Percentiles rank a stretch among this genome's conserved stretches.
phyloP scores from a whole-genome alignment of 2,329 filamentous ascomycete genomes.

The Microsporum ferrugineum region DNA sequence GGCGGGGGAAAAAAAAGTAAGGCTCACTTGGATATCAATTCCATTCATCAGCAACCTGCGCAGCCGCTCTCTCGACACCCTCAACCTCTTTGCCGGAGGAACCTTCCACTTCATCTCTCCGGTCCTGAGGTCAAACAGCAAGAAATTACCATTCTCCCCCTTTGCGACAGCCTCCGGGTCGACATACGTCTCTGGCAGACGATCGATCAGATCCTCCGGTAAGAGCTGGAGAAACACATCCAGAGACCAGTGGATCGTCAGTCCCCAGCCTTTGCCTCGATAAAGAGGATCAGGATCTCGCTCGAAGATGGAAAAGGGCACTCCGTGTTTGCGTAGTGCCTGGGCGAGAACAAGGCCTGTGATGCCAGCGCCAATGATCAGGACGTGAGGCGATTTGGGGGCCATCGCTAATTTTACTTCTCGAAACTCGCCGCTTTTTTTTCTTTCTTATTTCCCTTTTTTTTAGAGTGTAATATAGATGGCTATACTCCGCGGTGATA shows the following conservation, averaged over 20 bases:
- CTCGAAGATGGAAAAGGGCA: conserved; percentile 8
- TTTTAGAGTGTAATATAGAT: neutral
- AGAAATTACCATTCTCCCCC: conserved; percentile 40
- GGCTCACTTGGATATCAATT: conserved; percentile 38
- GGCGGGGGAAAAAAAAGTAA: neutral
- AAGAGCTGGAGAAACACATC: conserved; percentile 1
- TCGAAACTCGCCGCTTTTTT: neutral
- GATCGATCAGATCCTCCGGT: conserved; percentile 7
- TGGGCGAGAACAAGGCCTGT: conserved; percentile 35
- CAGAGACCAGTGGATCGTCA: conserved; percentile 50
- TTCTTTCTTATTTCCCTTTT: neutral
- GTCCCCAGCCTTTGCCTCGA: conserved; percentile 35
- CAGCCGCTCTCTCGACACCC: conserved; percentile 40
- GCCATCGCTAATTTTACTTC: conserved; percentile 6
- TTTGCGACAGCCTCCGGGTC: conserved; percentile 40
- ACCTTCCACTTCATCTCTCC: conserved; percentile 38
- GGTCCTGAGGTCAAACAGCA: conserved; percentile 46
- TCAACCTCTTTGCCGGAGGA: conserved; percentile 36
- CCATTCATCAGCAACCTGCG: conserved; percentile 36
- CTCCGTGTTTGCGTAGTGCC: conserved; percentile 18
- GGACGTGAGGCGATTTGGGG: conserved; percentile 23
- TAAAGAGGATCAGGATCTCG: conserved; percentile 3
- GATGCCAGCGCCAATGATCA: conserved; percentile 26
- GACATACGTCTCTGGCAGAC: conserved; percentile 43
- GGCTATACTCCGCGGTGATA: neutral